Evolutionary conservation across 2,329 filamentous ascomycete genomes (phyloP).

Genomic region (Coniochaeta sp.): DNA sequence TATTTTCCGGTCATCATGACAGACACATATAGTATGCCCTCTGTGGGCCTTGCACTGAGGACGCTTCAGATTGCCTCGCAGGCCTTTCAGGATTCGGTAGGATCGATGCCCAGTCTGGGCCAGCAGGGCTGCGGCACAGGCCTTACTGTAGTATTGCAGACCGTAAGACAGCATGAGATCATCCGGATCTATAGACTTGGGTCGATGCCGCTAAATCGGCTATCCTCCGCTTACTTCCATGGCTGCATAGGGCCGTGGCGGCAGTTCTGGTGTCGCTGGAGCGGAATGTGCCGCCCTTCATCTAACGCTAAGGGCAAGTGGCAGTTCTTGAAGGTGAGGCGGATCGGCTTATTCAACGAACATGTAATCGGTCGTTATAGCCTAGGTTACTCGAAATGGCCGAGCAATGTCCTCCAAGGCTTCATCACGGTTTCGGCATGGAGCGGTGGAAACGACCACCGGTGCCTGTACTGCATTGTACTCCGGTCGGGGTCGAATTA

Average conservation of each 20-base stretch:
- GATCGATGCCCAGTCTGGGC: not conserved
- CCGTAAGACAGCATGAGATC: not conserved
- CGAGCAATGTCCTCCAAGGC: too few relatives aligned
- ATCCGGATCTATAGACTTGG: not conserved
- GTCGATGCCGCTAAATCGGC: not conserved
- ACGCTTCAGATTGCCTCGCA: not conserved
- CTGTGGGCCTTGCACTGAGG: not conserved
- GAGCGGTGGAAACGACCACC: too few relatives aligned
- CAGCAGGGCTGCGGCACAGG: not conserved
- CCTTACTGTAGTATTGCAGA: not conserved
- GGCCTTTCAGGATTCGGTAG: not conserved
- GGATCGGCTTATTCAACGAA: not conserved
- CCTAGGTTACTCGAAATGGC: too few relatives aligned
- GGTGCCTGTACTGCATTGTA: too few relatives aligned
- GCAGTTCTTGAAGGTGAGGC: not conserved
- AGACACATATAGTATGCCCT: not conserved
- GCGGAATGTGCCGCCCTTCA: not conserved
- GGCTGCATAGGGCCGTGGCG: not conserved
- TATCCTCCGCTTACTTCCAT: not conserved
- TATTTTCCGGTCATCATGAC: too few relatives aligned
- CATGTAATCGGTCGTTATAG: too few relatives aligned
- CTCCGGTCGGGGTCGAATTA: too few relatives aligned
- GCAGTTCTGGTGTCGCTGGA: not conserved
- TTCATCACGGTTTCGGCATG: too few relatives aligned
- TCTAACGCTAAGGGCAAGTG: not conserved